Base-by-base conservation (phyloP, 345 rosid species). In the Euphorbia peplus region DNA sequence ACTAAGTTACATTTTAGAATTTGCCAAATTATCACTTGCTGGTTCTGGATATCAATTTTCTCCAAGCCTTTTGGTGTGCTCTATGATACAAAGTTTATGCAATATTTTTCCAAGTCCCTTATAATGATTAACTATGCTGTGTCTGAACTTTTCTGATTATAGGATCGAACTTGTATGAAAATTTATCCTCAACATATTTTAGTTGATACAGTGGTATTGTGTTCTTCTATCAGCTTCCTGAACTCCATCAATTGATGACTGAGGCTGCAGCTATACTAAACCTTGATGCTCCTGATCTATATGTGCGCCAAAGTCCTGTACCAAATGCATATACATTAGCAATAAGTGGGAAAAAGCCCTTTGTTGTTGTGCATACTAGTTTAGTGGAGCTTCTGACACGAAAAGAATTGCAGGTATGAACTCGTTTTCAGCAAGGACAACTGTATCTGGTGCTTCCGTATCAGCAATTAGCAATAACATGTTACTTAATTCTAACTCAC, bases 261-360 rank as follows among this genome's bases (percentile, higher is more conserved):
- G 95, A 91, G 82, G 97, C 97, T 56, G 87, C 97, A 4, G 82
- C 70, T 30, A 86, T 93, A 70, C 65, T 93, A 80, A 88, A 89
- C 79, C 81, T 85, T 56, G 95, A 89, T 69, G 76, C 96, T 72
- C 96, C 98, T 37, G 95, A 89, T 80, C 90, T 93, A 10, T 93
- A 93, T 72, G 87, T 93, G 1, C 91, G 97, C 28, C 99, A 93
- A 79, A 93, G 93, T 69, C 95, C 97, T 32, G 85, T 91, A 35
- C 99, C 97, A 21, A 91, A 93, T 67, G 96, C 99, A 11, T 91
- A 89, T 75, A 93, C 99, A 8, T 78, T 93, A 52, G 97, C 99
- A 28, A 81, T 91, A 22, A 76, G 90, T 54, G 99, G 97, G 57
- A 88, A 91, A 69, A 93, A 85, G 77, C 96, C 99, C 24, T 93